Percentiles rank a stretch among this genome's conserved stretches.
These are phyloP conservation scores for Ceratobasidium sp. DNA, from an alignment of 1,284 basidiomycete genomes.

Conservation along the genomic window DNA sequence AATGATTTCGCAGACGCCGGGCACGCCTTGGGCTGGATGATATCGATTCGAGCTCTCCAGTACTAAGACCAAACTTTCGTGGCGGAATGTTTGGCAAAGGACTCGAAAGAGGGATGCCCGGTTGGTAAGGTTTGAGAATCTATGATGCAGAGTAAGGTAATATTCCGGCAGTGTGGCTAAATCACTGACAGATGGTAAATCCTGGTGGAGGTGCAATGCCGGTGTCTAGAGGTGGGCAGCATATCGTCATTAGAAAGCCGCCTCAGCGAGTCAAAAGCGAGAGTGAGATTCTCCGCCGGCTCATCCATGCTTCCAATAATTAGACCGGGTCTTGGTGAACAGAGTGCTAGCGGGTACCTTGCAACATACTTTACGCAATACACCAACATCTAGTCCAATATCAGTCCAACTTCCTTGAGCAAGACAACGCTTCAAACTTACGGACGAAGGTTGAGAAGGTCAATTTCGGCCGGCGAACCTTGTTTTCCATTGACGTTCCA, in stretches of 20 bases:
- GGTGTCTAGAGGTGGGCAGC: not conserved
- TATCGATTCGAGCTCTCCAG: not conserved
- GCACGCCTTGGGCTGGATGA: not conserved
- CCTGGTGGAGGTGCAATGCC: constrained; percentile 3
- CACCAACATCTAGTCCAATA: constrained; percentile 17
- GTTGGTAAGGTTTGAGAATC: not conserved
- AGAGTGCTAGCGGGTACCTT: too few species aligned
- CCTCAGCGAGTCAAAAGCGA: not conserved
- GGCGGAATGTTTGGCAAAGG: constrained; percentile 3
- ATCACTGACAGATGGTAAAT: constrained; percentile 26
- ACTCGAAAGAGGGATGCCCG: not conserved
- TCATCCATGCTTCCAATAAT: constrained; percentile 10
- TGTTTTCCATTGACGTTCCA: constrained; percentile 18
- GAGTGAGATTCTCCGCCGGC: not conserved
- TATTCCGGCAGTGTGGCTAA: not conserved
- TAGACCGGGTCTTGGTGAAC: not conserved
- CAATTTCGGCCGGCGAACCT: not conserved
- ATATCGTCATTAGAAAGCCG: constrained; percentile 8
- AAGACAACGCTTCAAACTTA: constrained; percentile 5
- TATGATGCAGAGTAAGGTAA: not conserved
- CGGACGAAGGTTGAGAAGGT: constrained; percentile 35
- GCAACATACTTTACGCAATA: constrained; percentile 5
- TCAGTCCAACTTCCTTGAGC: not conserved
- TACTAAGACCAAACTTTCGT: not conserved
- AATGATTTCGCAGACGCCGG: not conserved